phyloP scores from a whole-genome alignment of 768 basidiomycete species.

The Collybia mongolica region DNA sequence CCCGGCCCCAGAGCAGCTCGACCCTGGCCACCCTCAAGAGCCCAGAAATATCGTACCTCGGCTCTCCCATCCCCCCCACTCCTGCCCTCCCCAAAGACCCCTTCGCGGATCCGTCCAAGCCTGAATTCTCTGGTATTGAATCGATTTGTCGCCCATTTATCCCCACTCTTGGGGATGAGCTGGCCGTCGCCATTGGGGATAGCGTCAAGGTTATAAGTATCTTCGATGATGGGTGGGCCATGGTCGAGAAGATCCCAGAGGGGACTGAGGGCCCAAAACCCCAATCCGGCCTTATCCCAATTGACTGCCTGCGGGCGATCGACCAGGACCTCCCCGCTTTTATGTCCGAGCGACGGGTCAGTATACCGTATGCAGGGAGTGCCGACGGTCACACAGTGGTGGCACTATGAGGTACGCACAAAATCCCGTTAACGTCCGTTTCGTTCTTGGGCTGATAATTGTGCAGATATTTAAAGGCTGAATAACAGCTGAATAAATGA shows the following conservation, averaged over 20 bases:
- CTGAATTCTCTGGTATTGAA: slow-evolving; percentile 41
- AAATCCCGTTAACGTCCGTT: too few species aligned
- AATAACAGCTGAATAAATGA: too few species aligned
- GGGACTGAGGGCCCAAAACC: slow-evolving; percentile 14
- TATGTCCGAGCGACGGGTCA: slow-evolving; percentile 47
- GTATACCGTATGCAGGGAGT: slow-evolving; percentile 16
- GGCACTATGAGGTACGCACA: slow-evolving; percentile 9
- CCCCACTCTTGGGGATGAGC: slow-evolving; percentile 58
- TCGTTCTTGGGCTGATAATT: too few species aligned
- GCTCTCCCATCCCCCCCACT: slow-evolving; percentile 8
- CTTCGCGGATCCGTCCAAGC: slow-evolving; percentile 28
- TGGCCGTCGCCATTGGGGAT: slow-evolving; percentile 51
- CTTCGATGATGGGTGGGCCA: slow-evolving; percentile 74
- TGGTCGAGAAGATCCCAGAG: slow-evolving; percentile 47
- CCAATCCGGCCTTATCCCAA: slow-evolving; percentile 56
- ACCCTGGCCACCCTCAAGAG: slow-evolving; percentile 10
- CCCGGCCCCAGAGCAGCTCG: slow-evolving; percentile 19
- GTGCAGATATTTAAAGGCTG: too few species aligned
- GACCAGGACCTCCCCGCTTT: slow-evolving; percentile 48
- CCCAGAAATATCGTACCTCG: slow-evolving; percentile 2
- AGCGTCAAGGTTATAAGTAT: slow-evolving; percentile 47
- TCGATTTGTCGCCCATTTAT: slow-evolving; percentile 54
- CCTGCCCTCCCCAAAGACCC: slow-evolving; percentile 24
- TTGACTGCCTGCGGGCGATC: slow-evolving; percentile 61
- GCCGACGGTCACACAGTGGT: not conserved